These are phyloP conservation scores for Tricholoma saponaceum DNA, from an alignment of 768 basidiomycete species.

Conservation along the genomic window DNA sequence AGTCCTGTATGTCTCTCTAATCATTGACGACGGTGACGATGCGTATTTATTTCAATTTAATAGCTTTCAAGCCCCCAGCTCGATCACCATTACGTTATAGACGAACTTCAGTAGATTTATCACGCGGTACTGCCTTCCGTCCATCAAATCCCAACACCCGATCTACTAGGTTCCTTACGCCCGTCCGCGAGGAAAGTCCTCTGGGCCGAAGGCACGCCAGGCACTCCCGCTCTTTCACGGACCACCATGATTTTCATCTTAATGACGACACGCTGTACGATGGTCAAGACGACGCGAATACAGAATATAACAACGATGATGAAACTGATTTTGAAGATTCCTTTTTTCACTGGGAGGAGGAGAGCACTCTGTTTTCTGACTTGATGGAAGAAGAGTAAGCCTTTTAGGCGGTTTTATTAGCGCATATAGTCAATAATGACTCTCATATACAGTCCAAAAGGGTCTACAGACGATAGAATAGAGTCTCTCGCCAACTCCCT, in stretches of 20 bases:
- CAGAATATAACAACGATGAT: slow-evolving; percentile 11
- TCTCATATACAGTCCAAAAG: slow-evolving; percentile 17
- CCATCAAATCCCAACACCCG: not conserved
- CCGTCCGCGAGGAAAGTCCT: not conserved
- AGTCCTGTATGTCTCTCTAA: not conserved
- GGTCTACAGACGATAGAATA: slow-evolving; percentile 26
- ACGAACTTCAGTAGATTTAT: not conserved
- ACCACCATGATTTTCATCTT: slow-evolving; percentile 7
- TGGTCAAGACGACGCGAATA: slow-evolving; percentile 5
- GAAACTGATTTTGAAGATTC: slow-evolving; percentile 25
- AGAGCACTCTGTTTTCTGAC: slow-evolving; percentile 46
- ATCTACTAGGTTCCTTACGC: not conserved
- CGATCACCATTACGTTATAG: not conserved
- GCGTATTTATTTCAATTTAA: not conserved
- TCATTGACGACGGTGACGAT: not conserved
- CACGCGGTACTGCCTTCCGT: not conserved
- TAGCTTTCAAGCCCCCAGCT: not conserved
- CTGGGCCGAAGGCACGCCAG: not conserved
- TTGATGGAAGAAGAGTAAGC: slow-evolving; percentile 41
- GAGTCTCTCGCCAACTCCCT: slow-evolving; percentile 36
- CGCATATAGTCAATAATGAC: slow-evolving; percentile 10
- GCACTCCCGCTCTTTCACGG: not conserved
- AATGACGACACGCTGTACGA: slow-evolving; percentile 15
- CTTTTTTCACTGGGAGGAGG: slow-evolving; percentile 48
- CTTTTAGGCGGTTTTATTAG: slow-evolving; percentile 4